These are phyloP conservation scores for Mycena maculata DNA, from an alignment of 768 basidiomycete genomes.

Conservation along the genomic window DNA sequence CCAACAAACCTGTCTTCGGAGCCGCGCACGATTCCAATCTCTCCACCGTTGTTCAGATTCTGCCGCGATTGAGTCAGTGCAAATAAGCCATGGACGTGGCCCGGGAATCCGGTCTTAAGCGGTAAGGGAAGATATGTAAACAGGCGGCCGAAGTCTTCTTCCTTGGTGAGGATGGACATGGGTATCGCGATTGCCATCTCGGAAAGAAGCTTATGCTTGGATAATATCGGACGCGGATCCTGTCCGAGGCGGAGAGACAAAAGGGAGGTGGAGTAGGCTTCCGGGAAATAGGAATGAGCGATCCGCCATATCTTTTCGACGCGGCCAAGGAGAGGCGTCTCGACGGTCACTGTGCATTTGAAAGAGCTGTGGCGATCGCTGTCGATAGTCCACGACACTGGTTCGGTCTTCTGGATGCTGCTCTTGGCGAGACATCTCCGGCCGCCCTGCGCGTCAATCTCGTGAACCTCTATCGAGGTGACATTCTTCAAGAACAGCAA, in stretches of 20 bases:
- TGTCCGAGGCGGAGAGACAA: slow-evolving; percentile 43
- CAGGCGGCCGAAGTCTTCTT: slow-evolving; percentile 49
- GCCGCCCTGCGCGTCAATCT: slow-evolving; percentile 47
- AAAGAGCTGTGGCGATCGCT: slow-evolving; percentile 30
- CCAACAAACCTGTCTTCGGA: slow-evolving; percentile 55
- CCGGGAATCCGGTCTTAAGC: slow-evolving; percentile 55
- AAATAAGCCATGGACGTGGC: slow-evolving; percentile 60
- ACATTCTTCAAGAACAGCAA: slow-evolving; percentile 58
- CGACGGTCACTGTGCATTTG: slow-evolving; percentile 35
- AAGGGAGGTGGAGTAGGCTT: slow-evolving; percentile 37
- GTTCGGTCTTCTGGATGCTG: slow-evolving; percentile 14
- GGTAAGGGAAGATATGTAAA: slow-evolving; percentile 65
- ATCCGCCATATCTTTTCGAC: slow-evolving; percentile 49
- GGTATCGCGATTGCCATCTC: slow-evolving; percentile 52
- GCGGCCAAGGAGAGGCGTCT: slow-evolving; percentile 20
- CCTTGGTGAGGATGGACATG: slow-evolving; percentile 30
- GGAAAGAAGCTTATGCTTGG: slow-evolving; percentile 56
- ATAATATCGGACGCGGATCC: slow-evolving; percentile 40
- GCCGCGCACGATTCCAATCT: slow-evolving; percentile 50
- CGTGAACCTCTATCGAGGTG: slow-evolving; percentile 51
- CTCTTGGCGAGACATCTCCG: slow-evolving; percentile 26
- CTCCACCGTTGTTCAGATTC: slow-evolving; percentile 55
- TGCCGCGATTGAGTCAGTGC: slow-evolving; percentile 59
- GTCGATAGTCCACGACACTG: slow-evolving; percentile 19
- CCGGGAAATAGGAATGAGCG: slow-evolving; percentile 43